Conservation (phyloP, 495 filamentous ascomycete species). For the Collariella sp. region DNA sequence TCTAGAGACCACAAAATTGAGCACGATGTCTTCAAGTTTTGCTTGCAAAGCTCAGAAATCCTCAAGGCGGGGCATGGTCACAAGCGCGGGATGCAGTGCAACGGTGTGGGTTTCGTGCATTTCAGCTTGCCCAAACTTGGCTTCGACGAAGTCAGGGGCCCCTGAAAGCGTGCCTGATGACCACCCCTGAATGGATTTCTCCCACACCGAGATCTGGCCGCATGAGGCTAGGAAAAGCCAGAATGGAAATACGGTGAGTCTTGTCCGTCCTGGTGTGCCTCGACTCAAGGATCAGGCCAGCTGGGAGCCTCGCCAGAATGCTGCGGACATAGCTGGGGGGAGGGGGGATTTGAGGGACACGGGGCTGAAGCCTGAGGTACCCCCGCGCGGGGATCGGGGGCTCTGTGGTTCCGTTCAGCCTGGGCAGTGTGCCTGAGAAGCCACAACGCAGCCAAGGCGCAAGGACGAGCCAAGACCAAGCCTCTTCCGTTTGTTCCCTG, state of each 20-base stretch:
- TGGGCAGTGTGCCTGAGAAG: neutral
- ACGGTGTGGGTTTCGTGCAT: neutral
- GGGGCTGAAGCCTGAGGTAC: neutral
- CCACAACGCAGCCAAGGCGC: neutral
- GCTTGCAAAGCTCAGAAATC: too few species aligned
- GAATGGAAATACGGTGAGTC: neutral
- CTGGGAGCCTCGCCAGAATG: neutral
- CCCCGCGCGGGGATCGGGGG: neutral
- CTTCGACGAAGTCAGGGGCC: neutral
- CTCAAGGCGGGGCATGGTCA: neutral
- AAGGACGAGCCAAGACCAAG: neutral
- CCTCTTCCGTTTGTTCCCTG: neutral
- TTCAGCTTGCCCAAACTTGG: constrained; percentile 4
- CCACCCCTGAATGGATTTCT: neutral
- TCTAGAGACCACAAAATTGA: too few species aligned
- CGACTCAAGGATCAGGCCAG: neutral
- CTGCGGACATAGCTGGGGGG: too few species aligned
- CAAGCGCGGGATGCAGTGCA: neutral
- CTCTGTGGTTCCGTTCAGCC: neutral
- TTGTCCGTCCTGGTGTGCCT: too few species aligned
- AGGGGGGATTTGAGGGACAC: neutral
- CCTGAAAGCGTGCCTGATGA: neutral
- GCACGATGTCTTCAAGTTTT: too few species aligned
- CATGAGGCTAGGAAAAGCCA: neutral
- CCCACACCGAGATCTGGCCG: neutral